Evolutionary conservation across 768 basidiomycete genomes (phyloP), one percentile per base, ranked within the genome.

Genomic region (Suillus subalutaceus): DNA sequence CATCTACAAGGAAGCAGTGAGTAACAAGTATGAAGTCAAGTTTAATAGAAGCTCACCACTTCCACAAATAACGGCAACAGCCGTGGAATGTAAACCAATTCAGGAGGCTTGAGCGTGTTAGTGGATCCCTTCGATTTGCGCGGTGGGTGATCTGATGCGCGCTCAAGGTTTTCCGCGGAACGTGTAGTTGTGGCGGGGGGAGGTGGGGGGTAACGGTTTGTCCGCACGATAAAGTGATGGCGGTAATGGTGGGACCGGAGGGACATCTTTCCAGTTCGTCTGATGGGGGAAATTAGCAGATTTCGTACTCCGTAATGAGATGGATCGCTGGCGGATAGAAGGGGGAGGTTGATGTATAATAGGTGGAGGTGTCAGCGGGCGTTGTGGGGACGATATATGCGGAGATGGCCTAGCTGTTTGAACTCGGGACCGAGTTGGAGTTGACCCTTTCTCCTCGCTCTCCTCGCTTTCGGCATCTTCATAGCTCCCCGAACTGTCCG

Each of bases 1-100:
- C 73, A 81, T 76, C 81, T 82, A 59, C 53, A 38, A n/a, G 26
- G 41, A 53, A 72, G 20, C 40, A 66, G 57, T 57, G 74, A 68
- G 10, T 13, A 6, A 50, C 23, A 50, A 23, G 23, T 23, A 26
- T n/a, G 20, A n/a, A 56, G 18, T 23, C 23, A 30, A 38, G 35
- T 30, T 56, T 40, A 7, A 37, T 30, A 41, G 23, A 15, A 10
- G 58, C 88, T 73, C 67, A 97, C 96, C 85, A 98, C 88, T 80
- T 99, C 97, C 53, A 91, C 85, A 75, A 99, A 98, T 35, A 99
- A 71, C 2, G 97, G 95, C 44, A 97, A 80, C 26, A 99, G 76
- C 66, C 88, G 83, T n/a, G 93, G 91, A 62, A 99, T 86, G 72
- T 90, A 85, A 57, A 82, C 79, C 57, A 98, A 80, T 62, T 92